Evolutionary conservation across 495 filamentous ascomycete genomes (phyloP).

Genomic region (Neurospora sp.): DNA sequence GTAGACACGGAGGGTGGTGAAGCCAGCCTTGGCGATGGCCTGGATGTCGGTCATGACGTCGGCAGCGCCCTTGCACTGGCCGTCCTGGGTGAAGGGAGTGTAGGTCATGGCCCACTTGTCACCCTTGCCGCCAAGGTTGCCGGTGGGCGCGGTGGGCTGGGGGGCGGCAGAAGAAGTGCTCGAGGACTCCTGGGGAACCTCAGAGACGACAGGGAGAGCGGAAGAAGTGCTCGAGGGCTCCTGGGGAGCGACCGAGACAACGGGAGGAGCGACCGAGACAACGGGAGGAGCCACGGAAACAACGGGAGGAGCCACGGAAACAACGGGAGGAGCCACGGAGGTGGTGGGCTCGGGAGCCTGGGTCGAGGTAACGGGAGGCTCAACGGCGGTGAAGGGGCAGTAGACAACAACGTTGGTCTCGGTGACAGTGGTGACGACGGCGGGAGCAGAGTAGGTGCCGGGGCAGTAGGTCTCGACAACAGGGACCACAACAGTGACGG

Average conservation of each 20-base stretch:
- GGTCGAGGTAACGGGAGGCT: conserved; percentile 13
- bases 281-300: not conserved
- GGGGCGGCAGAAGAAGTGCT: conserved; percentile 13
- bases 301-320: conserved; percentile 4
- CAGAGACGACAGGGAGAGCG: not conserved
- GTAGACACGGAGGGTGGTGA: conserved; percentile 80
- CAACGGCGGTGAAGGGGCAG: conserved; percentile 55
- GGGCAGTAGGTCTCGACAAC: conserved; percentile 54
- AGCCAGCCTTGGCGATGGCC: conserved; percentile 60
- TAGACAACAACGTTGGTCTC: conserved; percentile 57
- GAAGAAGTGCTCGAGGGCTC: conserved; percentile 14
- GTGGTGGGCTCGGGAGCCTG: conserved; percentile 6
- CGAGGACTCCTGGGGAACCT: conserved; percentile 10
- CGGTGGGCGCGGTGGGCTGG: conserved; percentile 11
- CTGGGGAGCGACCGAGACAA: too few species aligned
- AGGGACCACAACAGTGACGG: conserved; percentile 54
- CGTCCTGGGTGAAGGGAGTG: conserved; percentile 60
- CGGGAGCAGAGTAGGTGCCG: conserved; percentile 65
- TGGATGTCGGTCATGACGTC: conserved; percentile 58
- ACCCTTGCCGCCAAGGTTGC: conserved; percentile 34
- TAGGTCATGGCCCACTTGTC: conserved; percentile 84
- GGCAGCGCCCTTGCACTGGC: conserved; percentile 56
- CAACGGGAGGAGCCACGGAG: conserved; percentile 2
- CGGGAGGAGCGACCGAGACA: too few species aligned
- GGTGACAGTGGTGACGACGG: conserved; percentile 56